Conservation (phyloP, 2,329 filamentous ascomycete species). For the Aureobasidium sp. region DNA sequence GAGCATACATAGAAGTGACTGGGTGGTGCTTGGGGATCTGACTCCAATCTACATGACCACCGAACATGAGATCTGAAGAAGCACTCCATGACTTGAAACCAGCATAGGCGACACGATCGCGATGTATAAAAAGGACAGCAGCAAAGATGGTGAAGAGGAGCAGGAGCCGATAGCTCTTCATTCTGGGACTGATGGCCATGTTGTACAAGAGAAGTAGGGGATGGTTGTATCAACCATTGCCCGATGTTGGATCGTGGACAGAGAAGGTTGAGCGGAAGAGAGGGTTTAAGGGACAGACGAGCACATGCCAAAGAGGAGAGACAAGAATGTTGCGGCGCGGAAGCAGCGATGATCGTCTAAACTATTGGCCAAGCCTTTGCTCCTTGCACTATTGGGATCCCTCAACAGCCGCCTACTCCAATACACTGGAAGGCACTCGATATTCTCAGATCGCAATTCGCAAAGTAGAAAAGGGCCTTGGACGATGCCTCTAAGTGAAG, state of each 20-base stretch:
- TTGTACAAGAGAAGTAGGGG: neutral
- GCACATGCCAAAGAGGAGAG: neutral
- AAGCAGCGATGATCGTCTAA: constrained; percentile 5
- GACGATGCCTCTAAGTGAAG: neutral
- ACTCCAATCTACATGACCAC: constrained; percentile 29
- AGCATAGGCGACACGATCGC: constrained; percentile 13
- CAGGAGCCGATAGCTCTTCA: constrained; percentile 16
- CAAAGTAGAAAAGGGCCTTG: neutral
- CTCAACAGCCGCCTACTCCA: neutral
- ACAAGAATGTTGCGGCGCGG: constrained; percentile 4
- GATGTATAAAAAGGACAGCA: constrained; percentile 14
- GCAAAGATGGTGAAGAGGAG: constrained; percentile 14
- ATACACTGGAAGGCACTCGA: neutral
- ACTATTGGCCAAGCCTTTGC: neutral
- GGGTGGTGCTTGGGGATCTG: constrained; percentile 36
- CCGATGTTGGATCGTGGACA: neutral
- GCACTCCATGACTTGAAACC: constrained; percentile 12
- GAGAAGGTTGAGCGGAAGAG: neutral
- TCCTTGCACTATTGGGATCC: neutral
- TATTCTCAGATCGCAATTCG: too few relatives aligned
- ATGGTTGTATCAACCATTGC: neutral
- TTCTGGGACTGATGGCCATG: constrained; percentile 10
- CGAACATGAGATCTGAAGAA: neutral
- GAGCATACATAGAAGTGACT: constrained; percentile 28
- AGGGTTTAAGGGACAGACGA: neutral